A percentile compares a stretch with the other conserved stretches of the same genome.
These are phyloP conservation scores for Colletotrichum costaricense DNA, from an alignment of 2,329 filamentous ascomycete genomes.

Conservation along the genomic window DNA sequence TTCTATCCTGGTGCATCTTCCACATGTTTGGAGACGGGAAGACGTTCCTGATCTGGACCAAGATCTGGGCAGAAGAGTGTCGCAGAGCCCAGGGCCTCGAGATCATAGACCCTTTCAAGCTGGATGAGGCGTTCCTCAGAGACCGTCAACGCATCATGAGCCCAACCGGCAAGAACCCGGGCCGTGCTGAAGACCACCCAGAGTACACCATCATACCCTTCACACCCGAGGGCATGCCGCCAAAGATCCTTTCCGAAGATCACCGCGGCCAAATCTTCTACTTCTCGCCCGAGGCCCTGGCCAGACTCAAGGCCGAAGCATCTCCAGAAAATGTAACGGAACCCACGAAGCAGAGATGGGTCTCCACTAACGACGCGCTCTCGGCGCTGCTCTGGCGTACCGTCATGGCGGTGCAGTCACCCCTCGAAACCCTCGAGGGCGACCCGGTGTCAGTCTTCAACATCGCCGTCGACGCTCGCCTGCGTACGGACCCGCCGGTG, in stretches of 20 bases:
- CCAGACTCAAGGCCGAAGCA: constrained; percentile 44
- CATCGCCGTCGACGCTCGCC: constrained; percentile 50
- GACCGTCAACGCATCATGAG: constrained; percentile 44
- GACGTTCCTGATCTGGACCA: constrained; percentile 45
- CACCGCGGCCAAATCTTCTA: constrained; percentile 48
- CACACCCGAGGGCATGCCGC: constrained; percentile 42
- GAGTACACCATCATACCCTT: constrained; percentile 45
- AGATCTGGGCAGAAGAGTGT: constrained; percentile 50
- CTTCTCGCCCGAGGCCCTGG: constrained; percentile 43
- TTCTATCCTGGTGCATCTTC: constrained; percentile 42
- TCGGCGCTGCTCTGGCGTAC: constrained; percentile 30
- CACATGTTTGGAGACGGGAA: constrained; percentile 49
- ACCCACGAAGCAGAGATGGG: constrained; percentile 34
- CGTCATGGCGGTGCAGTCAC: constrained; percentile 32
- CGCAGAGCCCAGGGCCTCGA: constrained; percentile 43
- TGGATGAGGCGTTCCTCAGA: constrained; percentile 43
- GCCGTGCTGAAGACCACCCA: constrained; percentile 44
- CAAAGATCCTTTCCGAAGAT: constrained; percentile 45
- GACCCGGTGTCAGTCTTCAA: constrained; percentile 49
- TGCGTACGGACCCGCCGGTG: constrained; percentile 47
- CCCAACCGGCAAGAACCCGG: constrained; percentile 41
- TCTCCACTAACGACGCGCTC: constrained; percentile 42
- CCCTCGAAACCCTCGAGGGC: constrained; percentile 29
- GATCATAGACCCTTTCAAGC: constrained; percentile 38
- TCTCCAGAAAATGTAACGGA: constrained; percentile 42